Evolutionary conservation across 2,329 filamentous ascomycete species (phyloP).

Genomic region (Lecanicillium sp.): DNA sequence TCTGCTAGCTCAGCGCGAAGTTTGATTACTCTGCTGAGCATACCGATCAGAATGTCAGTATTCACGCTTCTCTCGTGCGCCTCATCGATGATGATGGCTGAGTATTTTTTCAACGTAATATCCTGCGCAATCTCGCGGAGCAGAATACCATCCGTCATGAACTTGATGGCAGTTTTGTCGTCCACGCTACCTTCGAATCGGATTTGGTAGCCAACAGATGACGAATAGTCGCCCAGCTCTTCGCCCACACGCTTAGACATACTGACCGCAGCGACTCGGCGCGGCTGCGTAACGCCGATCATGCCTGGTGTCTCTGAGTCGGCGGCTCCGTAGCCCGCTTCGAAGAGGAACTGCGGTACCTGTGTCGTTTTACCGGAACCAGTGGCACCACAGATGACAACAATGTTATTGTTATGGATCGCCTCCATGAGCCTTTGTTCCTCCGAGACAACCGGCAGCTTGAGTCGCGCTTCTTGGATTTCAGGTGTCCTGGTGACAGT

Average conservation of each 20-base stretch:
- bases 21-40: slow-evolving; percentile 89
- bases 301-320: slow-evolving; percentile 78
- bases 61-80: slow-evolving; percentile 97
- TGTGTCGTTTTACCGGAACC: slow-evolving; percentile 98
- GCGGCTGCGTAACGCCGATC: slow-evolving; percentile 91
- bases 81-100: slow-evolving; percentile 90
- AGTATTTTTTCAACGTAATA: slow-evolving; percentile 83
- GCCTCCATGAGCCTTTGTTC: slow-evolving; percentile 98
- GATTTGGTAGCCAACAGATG: slow-evolving; percentile 85
- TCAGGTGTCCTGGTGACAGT: slow-evolving; percentile 61
- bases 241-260: slow-evolving; percentile 90
- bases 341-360: slow-evolving; percentile 91
- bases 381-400: slow-evolving; percentile 90
- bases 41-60: slow-evolving; percentile 95
- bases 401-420: slow-evolving; percentile 82
- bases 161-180: slow-evolving; percentile 84
- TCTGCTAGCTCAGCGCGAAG: slow-evolving; percentile 68
- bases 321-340: slow-evolving; percentile 81
- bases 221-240: slow-evolving; percentile 73
- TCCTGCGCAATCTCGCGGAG: slow-evolving; percentile 88
- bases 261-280: slow-evolving; percentile 90
- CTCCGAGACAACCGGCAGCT: slow-evolving; percentile 85
- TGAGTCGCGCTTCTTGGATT: slow-evolving; percentile 71
- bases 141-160: slow-evolving; percentile 97
- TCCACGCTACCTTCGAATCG: slow-evolving; percentile 84